A percentile compares a stretch with the other conserved stretches of the same genome.
These are phyloP conservation scores for Aspergillus tanneri DNA, from an alignment of 2,329 filamentous ascomycete species.

Conservation along the genomic window DNA sequence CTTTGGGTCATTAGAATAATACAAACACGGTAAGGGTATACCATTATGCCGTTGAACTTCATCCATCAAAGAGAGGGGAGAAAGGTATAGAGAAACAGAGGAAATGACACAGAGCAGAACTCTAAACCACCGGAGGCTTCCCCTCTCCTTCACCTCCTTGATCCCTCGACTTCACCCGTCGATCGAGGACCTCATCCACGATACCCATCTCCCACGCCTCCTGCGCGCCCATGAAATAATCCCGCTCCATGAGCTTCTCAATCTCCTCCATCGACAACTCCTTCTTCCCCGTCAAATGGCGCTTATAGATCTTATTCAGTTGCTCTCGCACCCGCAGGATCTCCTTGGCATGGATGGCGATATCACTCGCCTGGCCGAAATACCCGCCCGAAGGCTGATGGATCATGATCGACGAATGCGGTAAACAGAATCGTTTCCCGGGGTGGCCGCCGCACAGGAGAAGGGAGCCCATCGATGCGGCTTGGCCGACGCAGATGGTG, in stretches of 20 bases:
- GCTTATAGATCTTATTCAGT: slow-evolving; percentile 85
- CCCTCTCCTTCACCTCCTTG: slow-evolving; percentile 23
- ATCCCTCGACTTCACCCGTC: slow-evolving; percentile 34
- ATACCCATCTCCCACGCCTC: slow-evolving; percentile 90
- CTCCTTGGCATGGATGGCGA: slow-evolving; percentile 95
- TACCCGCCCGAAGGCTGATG: slow-evolving; percentile 87
- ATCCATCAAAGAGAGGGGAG: neutral
- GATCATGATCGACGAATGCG: slow-evolving; percentile 95
- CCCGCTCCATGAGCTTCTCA: slow-evolving; percentile 92
- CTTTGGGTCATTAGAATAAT: slow-evolving; percentile 12
- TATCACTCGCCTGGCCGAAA: slow-evolving; percentile 70
- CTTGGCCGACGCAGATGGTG: slow-evolving; percentile 92
- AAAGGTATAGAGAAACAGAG: no score
- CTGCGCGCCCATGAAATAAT: slow-evolving; percentile 86
- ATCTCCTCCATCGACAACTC: slow-evolving; percentile 76
- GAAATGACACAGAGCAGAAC: no score
- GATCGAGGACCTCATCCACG: slow-evolving; percentile 78
- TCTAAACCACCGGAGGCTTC: slow-evolving; percentile 23
- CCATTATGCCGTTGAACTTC: no score
- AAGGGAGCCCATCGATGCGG: slow-evolving; percentile 90
- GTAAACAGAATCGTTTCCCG: slow-evolving; percentile 82
- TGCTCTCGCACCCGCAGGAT: slow-evolving; percentile 83
- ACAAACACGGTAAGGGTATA: slow-evolving; percentile 13
- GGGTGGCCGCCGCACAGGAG: slow-evolving; percentile 81
- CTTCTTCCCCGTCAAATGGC: slow-evolving; percentile 71